Evolutionary conservation across 2,329 filamentous ascomycete species (phyloP), one percentile per base, ranked within the genome.

Genomic region (Trichoderma oligosporum): DNA sequence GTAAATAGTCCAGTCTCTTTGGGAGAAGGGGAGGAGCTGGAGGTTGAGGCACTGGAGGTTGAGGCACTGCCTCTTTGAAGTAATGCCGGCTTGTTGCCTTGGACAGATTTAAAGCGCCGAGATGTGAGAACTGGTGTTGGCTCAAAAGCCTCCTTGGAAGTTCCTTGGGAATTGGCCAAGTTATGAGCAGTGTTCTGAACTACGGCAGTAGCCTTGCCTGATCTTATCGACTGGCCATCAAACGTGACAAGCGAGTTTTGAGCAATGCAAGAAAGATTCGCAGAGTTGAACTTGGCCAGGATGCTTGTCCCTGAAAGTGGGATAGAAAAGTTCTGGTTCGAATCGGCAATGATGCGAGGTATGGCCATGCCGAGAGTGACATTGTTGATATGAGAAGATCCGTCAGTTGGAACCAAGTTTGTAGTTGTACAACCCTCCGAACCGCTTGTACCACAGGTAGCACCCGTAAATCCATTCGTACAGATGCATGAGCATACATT

Each of bases 201-300:
- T 36, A 68, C 64, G 5, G 67, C 61, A 14, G 67, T 60, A 4
- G 62, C 65, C 12, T 63, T 65, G 16, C 71, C 70, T 12, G 67
- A 62, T 27, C 76, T 71, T 4, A 71, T 68, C 2, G 75, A 71
- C 56, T 71, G 71, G 4, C 86, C 87, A 63, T 89, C 82, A 70
- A 97, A 96, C 0, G 89, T 91, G 14, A 97, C 87, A 4, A 99
- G 79, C 0, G 91, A 87, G 66, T 97, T 97, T 70, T 97, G 88
- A 0, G 86, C 84, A 7, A 84, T 83, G 71, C 94, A 99, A 55
- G 88, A 91, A 14, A 96, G 76, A 62, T 87, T 87, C 29, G 82
- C 82, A 5, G 80, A 74, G 66, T 88, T 93, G 71, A 97, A 89
- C 46, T 91, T 82, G 1, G 86, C 84, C 56, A 96, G 74, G 51